Conservation (phyloP, 768 basidiomycete species). For the Mycena chlorophos region DNA sequence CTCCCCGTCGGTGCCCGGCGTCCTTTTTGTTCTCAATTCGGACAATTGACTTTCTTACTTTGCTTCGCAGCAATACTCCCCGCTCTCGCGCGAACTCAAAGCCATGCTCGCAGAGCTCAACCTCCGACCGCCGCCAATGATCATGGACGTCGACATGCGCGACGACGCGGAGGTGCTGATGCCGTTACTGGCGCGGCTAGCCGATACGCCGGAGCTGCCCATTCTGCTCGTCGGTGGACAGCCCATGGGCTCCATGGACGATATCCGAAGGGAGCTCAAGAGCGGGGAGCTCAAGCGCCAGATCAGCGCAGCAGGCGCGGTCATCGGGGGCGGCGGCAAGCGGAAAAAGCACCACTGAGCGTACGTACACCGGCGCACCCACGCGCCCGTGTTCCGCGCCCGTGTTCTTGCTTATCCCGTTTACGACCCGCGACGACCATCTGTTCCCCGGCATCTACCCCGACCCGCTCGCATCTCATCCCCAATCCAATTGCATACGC, state of each 20-base stretch:
- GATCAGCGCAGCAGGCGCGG: conserved; percentile 57
- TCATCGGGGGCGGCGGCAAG: conserved; percentile 49
- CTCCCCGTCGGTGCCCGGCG: conserved; percentile 6
- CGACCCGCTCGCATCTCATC: no score
- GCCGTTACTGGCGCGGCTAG: conserved; percentile 64
- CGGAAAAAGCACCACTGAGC: conserved; percentile 44
- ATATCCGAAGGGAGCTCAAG: conserved; percentile 51
- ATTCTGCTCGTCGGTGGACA: conserved; percentile 69
- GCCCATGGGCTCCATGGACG: conserved; percentile 50
- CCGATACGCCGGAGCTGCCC: conserved; percentile 54
- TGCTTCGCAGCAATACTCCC: conserved; percentile 54
- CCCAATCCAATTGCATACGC: no score
- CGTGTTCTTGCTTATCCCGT: no score
- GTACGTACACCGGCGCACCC: no score
- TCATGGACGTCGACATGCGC: conserved; percentile 73
- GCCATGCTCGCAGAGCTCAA: conserved; percentile 53
- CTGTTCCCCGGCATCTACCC: no score
- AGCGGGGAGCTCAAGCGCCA: conserved; percentile 53
- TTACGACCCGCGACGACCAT: no score
- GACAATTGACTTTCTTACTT: conserved; percentile 4
- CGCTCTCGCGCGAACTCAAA: conserved; percentile 67
- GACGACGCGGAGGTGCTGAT: conserved; percentile 65
- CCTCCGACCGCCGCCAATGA: conserved; percentile 60
- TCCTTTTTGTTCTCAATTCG: conserved; percentile 4
- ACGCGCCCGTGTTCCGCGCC: no score